Evolutionary conservation across 2,329 filamentous ascomycete species (phyloP), one percentile per base, ranked within the genome.

Genomic region (Ascocoryne sarcoides): DNA sequence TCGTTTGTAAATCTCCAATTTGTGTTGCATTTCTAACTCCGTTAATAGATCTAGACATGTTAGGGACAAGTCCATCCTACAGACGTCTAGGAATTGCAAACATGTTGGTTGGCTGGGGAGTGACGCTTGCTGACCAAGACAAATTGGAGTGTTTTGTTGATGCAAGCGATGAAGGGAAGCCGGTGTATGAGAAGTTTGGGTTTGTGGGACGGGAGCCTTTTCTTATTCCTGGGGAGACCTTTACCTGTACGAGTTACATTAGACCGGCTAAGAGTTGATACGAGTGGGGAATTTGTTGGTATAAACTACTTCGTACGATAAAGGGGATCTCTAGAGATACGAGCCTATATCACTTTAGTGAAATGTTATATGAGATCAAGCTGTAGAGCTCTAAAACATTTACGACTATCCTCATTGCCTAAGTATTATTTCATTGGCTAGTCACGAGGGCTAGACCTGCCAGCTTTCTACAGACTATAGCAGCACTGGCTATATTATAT

Each of bases 81-180:
- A 12, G 36, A 23, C 26, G 34, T n/a, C n/a, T 28, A 28, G 41
- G 44, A 5, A 35, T 41, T 12, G 44, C 19, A 8, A 29, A 20
- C 26, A 44, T 37, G 41, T 18, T 47, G 10, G 18, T 44, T 4
- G 21, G 32, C 21, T 47, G 44, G 41, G 44, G 38, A 14, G 28
- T 21, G 12, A 32, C 39, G n/a, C 34, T 19, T 10, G 41, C 44
- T 10, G 41, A 47, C 19, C n/a, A 28, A 17, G 28, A 41, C 4
- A 32, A 35, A 15, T 12, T 40, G 2, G 30, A 32, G 10, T 30
- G 28, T 29, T 47, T 34, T 20, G 32, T 47, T 10, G 41, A 44
- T 23, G 40, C 34, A 10, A 43, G 36, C 31, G 37, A 41, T 12
- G 14, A 34, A 12, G 41, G 41, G 10, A 33, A 10, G 9, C 26